Conservation (phyloP, 2,329 filamentous ascomycete species). For the Calonectria hawksworthii region DNA sequence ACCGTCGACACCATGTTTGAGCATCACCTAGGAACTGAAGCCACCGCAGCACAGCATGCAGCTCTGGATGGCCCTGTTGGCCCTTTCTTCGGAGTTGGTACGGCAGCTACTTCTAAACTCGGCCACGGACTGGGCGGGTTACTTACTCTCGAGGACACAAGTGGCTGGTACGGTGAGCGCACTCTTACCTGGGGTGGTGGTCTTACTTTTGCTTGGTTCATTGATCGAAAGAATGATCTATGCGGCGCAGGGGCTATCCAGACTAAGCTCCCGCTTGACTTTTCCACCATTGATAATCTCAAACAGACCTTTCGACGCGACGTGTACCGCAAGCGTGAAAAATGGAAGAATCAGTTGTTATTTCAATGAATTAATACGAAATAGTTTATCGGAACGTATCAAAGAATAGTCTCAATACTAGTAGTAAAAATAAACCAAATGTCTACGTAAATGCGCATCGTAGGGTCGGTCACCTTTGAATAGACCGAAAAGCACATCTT, state of each 20-base stretch:
- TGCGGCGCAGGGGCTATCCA: slow-evolving; percentile 59
- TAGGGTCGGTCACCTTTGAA: too few relatives aligned
- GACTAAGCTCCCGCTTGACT: slow-evolving; percentile 51
- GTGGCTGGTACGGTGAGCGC: slow-evolving; percentile 58
- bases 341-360: slow-evolving; percentile 24
- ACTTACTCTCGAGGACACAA: slow-evolving; percentile 55
- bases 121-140: slow-evolving; percentile 59
- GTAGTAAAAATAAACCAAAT: too few relatives aligned
- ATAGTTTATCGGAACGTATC: neutral
- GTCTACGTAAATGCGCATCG: too few relatives aligned
- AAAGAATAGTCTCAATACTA: too few relatives aligned
- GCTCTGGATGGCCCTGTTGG: slow-evolving; percentile 50
- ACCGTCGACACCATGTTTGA: slow-evolving; percentile 62
- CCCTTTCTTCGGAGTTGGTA: slow-evolving; percentile 53
- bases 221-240: slow-evolving; percentile 62
- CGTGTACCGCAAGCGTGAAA: slow-evolving; percentile 54
- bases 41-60: slow-evolving; percentile 43
- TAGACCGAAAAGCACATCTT: too few relatives aligned
- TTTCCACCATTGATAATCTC: slow-evolving; percentile 41
- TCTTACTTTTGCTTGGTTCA: slow-evolving; percentile 61
- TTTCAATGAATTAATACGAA: neutral
- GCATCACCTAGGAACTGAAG: slow-evolving; percentile 57
- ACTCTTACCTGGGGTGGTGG: slow-evolving; percentile 64
- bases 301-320: slow-evolving; percentile 60
- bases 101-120: slow-evolving; percentile 47